phyloP scores from a whole-genome alignment of 768 basidiomycete genomes.

The Naganishia randhawae region DNA sequence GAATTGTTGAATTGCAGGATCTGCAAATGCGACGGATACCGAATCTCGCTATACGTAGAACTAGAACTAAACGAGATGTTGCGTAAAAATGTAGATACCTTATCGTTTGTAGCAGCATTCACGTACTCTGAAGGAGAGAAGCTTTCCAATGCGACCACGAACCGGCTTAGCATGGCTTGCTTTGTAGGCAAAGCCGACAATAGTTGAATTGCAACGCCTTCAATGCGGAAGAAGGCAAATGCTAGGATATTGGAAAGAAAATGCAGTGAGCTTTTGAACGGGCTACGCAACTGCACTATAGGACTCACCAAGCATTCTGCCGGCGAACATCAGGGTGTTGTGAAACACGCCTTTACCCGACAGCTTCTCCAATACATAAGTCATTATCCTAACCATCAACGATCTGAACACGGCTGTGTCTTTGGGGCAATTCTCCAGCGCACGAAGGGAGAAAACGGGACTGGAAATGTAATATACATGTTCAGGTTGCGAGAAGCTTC shows the following conservation, averaged over 20 bases:
- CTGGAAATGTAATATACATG: conserved; percentile 30
- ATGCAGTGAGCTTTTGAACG: not conserved
- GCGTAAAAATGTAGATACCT: not conserved
- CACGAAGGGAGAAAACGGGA: conserved; percentile 45
- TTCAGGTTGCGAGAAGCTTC: not conserved
- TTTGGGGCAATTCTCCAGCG: conserved; percentile 37
- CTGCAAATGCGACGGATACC: conserved; percentile 48
- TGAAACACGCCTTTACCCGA: conserved; percentile 55
- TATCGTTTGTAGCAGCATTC: not conserved
- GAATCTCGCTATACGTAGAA: conserved; percentile 25
- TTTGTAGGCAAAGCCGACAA: conserved; percentile 52
- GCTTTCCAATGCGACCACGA: conserved; percentile 31
- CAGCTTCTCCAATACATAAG: conserved; percentile 53
- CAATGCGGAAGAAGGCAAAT: conserved; percentile 54
- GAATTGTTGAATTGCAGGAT: conserved; percentile 47
- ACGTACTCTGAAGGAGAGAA: conserved; percentile 1
- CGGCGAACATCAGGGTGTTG: conserved; percentile 54
- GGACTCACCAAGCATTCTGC: conserved; percentile 50
- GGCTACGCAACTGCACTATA: not conserved
- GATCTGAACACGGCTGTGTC: conserved; percentile 45
- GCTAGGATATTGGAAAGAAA: conserved; percentile 37
- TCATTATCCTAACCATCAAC: conserved; percentile 49
- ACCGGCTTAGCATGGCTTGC: conserved; percentile 48
- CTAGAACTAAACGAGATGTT: not conserved
- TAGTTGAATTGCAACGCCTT: conserved; percentile 53